Evolutionary conservation across 306 rosid genomes (phyloP), one percentile per base, ranked within the genome.

Genomic region (Lagenaria siceraria): DNA sequence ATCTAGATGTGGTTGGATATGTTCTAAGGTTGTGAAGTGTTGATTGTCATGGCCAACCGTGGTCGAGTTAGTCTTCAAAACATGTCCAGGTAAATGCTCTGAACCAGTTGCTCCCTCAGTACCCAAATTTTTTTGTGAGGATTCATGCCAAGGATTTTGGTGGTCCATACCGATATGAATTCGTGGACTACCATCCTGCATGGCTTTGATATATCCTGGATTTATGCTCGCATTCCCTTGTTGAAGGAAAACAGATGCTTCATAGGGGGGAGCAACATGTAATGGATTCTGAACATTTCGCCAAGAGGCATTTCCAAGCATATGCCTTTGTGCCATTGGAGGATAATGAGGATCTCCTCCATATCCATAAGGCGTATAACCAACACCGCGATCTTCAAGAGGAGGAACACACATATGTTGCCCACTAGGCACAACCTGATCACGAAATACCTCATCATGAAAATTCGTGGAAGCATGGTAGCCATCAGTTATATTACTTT

Each of bases 81-180:
- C 83, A 63, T 82, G 89, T 58, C 87, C 80, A 82, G 65, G 80
- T 7, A 90, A 84, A 78, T 82, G 84, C 75, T 92, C 98, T 8
- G 82, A 80, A 83, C 82, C 75, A 62, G 86, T 73, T 69, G 83
- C 55, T 59, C 91, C 92, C 24, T 92, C 97, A 51, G 82, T 79
- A 55, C 91, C 92, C 51, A 89, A 51, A 52, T 83, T 62, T 80
- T 85, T 89, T 72, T 82, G 89, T n/a, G 96, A 79, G 66, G 96
- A 87, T 21, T 96, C 99, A 75, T 81, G 84, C 91, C 89, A 79
- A 51, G 76, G 85, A 87, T 72, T 88, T 84, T 83, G 97, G 84
- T 82, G 82, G 61, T 88, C 99, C 58, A 83, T 58, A 29, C 90
- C 87, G 58, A 85, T 15, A 74, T 83, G 86, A 81, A 87, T 72